Evolutionary conservation across 1,284 basidiomycete species (phyloP), one percentile per base, ranked within the genome.

Genomic region (Gomphus sp.): DNA sequence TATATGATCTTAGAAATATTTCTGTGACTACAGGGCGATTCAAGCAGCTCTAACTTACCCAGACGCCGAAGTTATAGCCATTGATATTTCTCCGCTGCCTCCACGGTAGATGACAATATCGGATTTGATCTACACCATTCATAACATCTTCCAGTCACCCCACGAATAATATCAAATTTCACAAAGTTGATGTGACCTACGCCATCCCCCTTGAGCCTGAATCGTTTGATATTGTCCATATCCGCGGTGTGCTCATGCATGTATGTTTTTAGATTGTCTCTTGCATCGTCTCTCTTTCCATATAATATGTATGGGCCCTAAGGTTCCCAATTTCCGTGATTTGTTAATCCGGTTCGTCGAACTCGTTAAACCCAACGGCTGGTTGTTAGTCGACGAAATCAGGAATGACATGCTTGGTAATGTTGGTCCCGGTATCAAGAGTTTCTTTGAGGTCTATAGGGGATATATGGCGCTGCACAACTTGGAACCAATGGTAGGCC

Each of bases 191-290:
- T 41, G n/a, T 68, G 3, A 54, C 62, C 2, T 49, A 64, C 25
- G 55, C 60, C 0, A 41, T 62, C 9, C 59, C 61, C 0, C 25
- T 39, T 12, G 45, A 49, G 9, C 61, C 62, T 55, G 60, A 64
- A 18, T 52, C 62, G 16, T 68, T 66, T 44, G 67, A 69, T 54
- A 60, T 68, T 0, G 63, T 69, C 18, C 67, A 69, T 56, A 55
- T 60, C 4, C 64, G 67, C 11, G 62, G 68, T 43, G 53, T 66
- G 28, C 48, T 68, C 44, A 45, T 62, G n/a, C 66, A 69, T 47
- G 67, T 68, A 47, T 10, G 45, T 53, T 18, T 18, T 22, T 9
- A 3, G 22, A 5, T 52, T 7, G 14, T 36, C 33, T 43, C 48
- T 22, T 22, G 22, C 22, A 22, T 16, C 8, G 28, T 50, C 18